These are phyloP conservation scores for Umbelopsis sp. DNA, from an alignment of 192 early-diverging fungal species.

Conservation along the genomic window DNA sequence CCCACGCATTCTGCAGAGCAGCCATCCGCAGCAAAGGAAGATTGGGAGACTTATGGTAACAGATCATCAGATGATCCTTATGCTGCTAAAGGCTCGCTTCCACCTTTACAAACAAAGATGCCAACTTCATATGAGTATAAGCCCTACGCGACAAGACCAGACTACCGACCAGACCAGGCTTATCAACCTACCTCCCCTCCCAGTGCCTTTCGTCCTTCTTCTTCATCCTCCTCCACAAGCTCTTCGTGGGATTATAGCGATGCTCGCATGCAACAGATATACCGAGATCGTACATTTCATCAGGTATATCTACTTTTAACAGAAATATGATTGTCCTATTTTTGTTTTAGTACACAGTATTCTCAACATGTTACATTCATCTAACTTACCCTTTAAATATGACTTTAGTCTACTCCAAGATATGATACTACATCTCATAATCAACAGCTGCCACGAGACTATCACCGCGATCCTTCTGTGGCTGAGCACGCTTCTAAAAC, in stretches of 20 bases:
- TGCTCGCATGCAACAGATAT: slow-evolving; percentile 16
- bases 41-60: background rate
- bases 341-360: background rate
- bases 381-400: background rate
- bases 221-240: background rate
- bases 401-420: slow-evolving; percentile 5
- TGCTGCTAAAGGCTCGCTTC: background rate
- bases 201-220: slow-evolving; percentile 8
- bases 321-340: background rate
- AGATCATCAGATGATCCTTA: background rate
- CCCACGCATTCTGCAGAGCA: slow-evolving; percentile 12
- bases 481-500: background rate
- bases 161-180: slow-evolving; percentile 8
- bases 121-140: background rate
- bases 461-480: background rate
- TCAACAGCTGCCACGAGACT: slow-evolving; percentile 3
- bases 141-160: slow-evolving; percentile 16
- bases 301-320: background rate
- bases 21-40: background rate
- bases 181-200: slow-evolving; percentile 12
- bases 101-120: slow-evolving; percentile 3
- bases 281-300: slow-evolving; percentile 15
- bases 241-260: slow-evolving; percentile 5
- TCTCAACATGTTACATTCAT: background rate
- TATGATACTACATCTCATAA: slow-evolving; percentile 7